phyloP scores from a whole-genome alignment of 2,329 filamentous ascomycete genomes.

The Aspergillus aculeatinus region DNA sequence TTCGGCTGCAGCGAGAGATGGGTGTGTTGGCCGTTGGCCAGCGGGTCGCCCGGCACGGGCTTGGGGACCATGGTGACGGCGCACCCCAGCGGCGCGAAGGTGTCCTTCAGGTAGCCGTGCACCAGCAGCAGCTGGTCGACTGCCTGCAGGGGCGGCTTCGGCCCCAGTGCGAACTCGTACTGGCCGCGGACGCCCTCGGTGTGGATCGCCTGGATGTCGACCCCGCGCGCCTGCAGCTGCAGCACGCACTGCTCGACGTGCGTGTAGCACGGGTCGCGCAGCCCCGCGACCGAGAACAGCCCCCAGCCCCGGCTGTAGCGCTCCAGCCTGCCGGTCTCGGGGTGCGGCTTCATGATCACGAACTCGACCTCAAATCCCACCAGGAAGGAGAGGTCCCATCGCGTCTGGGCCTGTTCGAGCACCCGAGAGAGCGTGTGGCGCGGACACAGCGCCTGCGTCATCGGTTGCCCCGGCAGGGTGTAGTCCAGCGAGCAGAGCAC shows the following conservation, averaged over 20 bases:
- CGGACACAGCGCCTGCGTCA: slow-evolving; percentile 9
- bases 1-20: slow-evolving; percentile 20
- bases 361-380: slow-evolving; percentile 18
- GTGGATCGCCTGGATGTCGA: slow-evolving; percentile 16
- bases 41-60: slow-evolving; percentile 5
- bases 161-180: slow-evolving; percentile 19
- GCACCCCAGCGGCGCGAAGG: slow-evolving; percentile 16
- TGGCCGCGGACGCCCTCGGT: slow-evolving; percentile 16
- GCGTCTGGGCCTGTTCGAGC: neutral
- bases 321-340: neutral
- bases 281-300: neutral
- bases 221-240: neutral
- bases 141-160: slow-evolving; percentile 18
- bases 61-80: slow-evolving; percentile 21
- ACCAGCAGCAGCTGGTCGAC: slow-evolving; percentile 20
- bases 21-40: slow-evolving; percentile 16
- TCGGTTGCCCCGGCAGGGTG: neutral
- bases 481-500: neutral
- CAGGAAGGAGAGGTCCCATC: slow-evolving; percentile 8
- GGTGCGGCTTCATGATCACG: slow-evolving; percentile 4
- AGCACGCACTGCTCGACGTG: slow-evolving; percentile 6
- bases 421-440: slow-evolving; percentile 5
- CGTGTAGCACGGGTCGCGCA: slow-evolving; percentile 11
- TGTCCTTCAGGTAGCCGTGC: slow-evolving; percentile 15
- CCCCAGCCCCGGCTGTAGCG: neutral